phyloP scores from a whole-genome alignment of 2,329 filamentous ascomycete species.

The Keithomyces neogunnii region DNA sequence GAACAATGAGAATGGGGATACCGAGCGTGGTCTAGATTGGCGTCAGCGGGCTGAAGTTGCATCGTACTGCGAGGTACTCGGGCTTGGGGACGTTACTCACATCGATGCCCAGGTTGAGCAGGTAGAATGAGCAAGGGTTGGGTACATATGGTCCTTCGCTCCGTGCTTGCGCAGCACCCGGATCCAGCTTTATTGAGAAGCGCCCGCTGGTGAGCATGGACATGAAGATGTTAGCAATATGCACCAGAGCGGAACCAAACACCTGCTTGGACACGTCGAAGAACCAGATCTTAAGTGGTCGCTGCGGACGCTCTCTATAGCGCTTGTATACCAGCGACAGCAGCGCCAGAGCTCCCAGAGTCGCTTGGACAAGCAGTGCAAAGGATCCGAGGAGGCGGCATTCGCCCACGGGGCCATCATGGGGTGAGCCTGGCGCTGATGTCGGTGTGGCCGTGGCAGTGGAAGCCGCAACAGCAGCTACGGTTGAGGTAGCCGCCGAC shows the following conservation, averaged over 20 bases:
- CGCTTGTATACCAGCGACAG: constrained; percentile 87
- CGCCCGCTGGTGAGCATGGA: constrained; percentile 88
- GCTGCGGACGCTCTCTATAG: constrained; percentile 83
- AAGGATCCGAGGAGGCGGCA: constrained; percentile 86
- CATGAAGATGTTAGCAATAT: constrained; percentile 91
- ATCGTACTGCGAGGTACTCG: neutral
- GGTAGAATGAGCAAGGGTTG: constrained; percentile 94
- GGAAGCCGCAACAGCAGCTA: constrained; percentile 18
- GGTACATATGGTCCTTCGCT: constrained; percentile 55
- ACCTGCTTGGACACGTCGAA: constrained; percentile 98
- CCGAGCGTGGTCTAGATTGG: constrained; percentile 71
- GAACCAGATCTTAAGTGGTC: constrained; percentile 92
- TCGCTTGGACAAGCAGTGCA: constrained; percentile 80
- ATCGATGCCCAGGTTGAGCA: constrained; percentile 90
- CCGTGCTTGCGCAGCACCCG: constrained; percentile 32
- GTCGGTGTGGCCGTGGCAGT: constrained; percentile 20
- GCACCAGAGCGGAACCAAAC: constrained; percentile 82
- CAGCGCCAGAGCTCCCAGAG: constrained; percentile 74
- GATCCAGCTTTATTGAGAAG: constrained; percentile 57
- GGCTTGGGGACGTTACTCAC: constrained; percentile 46
- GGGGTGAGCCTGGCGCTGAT: constrained; percentile 14
- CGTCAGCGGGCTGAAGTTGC: neutral
- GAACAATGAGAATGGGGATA: constrained; percentile 86
- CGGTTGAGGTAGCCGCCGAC: constrained; percentile 8
- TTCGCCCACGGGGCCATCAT: constrained; percentile 55